Conservation (phyloP, 78 protist species). For the Dictyostelium intermedium region DNA sequence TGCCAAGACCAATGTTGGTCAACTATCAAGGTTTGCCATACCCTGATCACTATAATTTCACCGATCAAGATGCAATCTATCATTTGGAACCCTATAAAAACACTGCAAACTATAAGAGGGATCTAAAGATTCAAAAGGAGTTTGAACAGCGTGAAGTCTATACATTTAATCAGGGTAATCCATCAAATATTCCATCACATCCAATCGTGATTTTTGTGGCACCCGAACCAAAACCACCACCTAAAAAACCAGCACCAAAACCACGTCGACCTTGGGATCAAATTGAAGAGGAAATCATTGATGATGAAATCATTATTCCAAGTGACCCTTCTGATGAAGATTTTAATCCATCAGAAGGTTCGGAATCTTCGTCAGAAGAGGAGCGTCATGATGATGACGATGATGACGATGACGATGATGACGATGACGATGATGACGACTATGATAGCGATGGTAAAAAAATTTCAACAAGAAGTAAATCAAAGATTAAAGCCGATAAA, state of each 20-base stretch:
- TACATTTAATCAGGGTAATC: constrained; percentile 7
- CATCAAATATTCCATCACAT: neutral
- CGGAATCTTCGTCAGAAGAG: neutral
- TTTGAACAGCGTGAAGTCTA: constrained; percentile 14
- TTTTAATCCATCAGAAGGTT: neutral
- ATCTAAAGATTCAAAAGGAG: neutral
- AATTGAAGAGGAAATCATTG: constrained; percentile 13
- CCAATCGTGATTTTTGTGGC: constrained; percentile 10
- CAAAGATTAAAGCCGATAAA: neutral
- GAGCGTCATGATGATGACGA: neutral
- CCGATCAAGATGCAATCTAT: neutral
- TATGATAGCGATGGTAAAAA: constrained; percentile 23
- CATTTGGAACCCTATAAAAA: neutral
- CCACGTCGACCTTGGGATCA: constrained; percentile 2
- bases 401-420: neutral
- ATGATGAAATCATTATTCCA: constrained; percentile 19
- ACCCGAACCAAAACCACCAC: constrained; percentile 32
- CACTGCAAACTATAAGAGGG: neutral
- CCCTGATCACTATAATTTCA: neutral
- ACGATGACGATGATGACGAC: neutral
- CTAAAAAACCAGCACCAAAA: neutral
- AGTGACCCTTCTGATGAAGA: constrained; percentile 56
- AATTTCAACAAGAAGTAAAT: constrained; percentile 11
- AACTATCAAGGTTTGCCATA: constrained; percentile 38
- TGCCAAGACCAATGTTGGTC: constrained; percentile 30